These are phyloP conservation scores for Penicillium italicum DNA, from an alignment of 2,329 filamentous ascomycete genomes.

Conservation along the genomic window DNA sequence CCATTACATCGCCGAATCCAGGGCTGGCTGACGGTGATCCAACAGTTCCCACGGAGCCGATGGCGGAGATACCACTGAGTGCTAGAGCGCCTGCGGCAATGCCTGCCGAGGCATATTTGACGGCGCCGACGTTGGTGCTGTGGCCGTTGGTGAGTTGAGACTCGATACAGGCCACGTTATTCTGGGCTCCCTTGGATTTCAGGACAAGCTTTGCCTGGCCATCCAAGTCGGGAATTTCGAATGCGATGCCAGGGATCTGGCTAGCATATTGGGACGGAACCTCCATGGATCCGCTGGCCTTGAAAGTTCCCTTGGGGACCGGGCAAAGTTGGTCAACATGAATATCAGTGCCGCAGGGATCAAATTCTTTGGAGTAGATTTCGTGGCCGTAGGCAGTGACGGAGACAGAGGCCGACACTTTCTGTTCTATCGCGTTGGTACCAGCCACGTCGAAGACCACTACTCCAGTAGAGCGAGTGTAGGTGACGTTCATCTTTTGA, in stretches of 20 bases:
- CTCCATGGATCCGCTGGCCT: conserved; percentile 65
- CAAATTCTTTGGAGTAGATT: conserved; percentile 75
- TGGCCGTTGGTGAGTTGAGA: conserved; percentile 85
- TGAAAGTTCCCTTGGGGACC: conserved; percentile 71
- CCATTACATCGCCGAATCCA: conserved; percentile 77
- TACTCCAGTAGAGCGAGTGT: conserved; percentile 68
- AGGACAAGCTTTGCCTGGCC: conserved; percentile 78
- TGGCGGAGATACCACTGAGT: conserved; percentile 67
- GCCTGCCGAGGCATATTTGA: conserved; percentile 79
- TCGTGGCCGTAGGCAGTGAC: conserved; percentile 80
- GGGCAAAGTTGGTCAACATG: conserved; percentile 76
- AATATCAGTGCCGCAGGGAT: conserved; percentile 70
- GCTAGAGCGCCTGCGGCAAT: conserved; percentile 80
- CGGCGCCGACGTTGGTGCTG: conserved; percentile 67
- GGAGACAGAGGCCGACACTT: conserved; percentile 71
- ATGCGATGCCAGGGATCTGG: conserved; percentile 83
- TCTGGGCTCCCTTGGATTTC: conserved; percentile 55
- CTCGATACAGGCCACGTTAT: conserved; percentile 74
- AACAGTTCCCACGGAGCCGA: conserved; percentile 57
- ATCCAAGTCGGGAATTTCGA: conserved; percentile 83
- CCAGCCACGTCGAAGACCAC: conserved; percentile 81
- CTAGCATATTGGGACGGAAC: conserved; percentile 69
- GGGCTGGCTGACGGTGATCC: conserved; percentile 69
- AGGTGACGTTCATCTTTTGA: conserved; percentile 70
- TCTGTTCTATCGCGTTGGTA: conserved; percentile 67